phyloP scores from a whole-genome alignment of 345 rosid genomes.

The Gossypium stocksii region DNA sequence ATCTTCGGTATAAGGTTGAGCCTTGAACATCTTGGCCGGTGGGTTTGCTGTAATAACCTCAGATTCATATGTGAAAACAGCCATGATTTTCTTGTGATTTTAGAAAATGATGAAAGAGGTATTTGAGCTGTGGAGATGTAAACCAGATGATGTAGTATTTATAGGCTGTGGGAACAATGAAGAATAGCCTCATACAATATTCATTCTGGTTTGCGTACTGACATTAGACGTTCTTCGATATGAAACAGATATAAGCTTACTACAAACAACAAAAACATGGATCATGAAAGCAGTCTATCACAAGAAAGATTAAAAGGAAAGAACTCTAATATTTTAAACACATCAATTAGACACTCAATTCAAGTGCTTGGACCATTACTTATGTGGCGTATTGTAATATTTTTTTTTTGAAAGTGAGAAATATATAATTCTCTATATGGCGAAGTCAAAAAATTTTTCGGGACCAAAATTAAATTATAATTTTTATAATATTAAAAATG shows the following conservation, averaged over 20 bases:
- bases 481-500: too few species aligned
- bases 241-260: not conserved
- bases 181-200: not conserved
- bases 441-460: too few species aligned
- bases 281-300: not conserved
- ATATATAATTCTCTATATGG: too few species aligned
- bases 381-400: too few species aligned
- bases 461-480: too few species aligned
- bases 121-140: not conserved
- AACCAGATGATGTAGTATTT: not conserved
- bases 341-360: too few species aligned
- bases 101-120: not conserved
- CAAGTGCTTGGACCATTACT: too few species aligned
- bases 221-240: not conserved
- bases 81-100: not conserved
- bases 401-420: too few species aligned
- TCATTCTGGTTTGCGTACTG: not conserved
- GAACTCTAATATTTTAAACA: not conserved
- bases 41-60: slow-evolving; percentile 12
- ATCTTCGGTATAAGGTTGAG: slow-evolving; percentile 24
- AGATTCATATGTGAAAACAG: slow-evolving; percentile 8
- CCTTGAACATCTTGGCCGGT: slow-evolving; percentile 20
- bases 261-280: not conserved
- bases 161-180: not conserved
- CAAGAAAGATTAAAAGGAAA: not conserved